Conservation (phyloP, 1,284 basidiomycete genomes). For the Ustilago trichophora region DNA sequence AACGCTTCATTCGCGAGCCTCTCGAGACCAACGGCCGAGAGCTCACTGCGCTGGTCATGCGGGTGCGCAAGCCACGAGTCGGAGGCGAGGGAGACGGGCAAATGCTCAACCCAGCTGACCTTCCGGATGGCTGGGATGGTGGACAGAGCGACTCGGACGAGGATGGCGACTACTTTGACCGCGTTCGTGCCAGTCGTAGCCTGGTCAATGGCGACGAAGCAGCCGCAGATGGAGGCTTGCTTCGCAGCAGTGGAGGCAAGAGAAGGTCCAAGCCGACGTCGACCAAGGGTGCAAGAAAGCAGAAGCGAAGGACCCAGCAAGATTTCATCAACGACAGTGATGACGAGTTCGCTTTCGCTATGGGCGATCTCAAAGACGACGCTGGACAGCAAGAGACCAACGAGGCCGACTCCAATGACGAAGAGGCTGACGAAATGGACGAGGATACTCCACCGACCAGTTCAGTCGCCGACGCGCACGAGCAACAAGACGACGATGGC, state of each 20-base stretch:
- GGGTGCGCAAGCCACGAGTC: conserved; percentile 38
- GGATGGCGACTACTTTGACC: conserved; percentile 45
- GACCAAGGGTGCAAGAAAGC: conserved; percentile 20
- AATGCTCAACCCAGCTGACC: conserved; percentile 20
- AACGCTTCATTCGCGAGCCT: conserved; percentile 59
- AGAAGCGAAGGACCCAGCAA: conserved; percentile 37
- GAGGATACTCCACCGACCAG: conserved; percentile 36
- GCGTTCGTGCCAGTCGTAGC: conserved; percentile 23
- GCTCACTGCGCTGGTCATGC: conserved; percentile 47
- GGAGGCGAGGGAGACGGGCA: conserved; percentile 8
- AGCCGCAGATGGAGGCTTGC: conserved; percentile 31
- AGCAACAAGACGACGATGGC: conserved; percentile 10
- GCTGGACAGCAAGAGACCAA: background rate
- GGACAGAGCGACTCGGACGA: conserved; percentile 40
- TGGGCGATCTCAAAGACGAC: conserved; percentile 16
- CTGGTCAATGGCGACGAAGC: conserved; percentile 13
- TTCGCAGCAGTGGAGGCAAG: conserved; percentile 18
- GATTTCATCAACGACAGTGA: conserved; percentile 63
- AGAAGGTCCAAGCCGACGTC: conserved; percentile 6
- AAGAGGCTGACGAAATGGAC: conserved; percentile 3
- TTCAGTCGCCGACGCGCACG: conserved; percentile 23
- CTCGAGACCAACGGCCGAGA: conserved; percentile 45
- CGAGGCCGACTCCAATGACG: conserved; percentile 4
- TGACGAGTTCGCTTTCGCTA: conserved; percentile 57
- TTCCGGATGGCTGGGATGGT: conserved; percentile 35